These are phyloP conservation scores for Coniferiporia weirii DNA, from an alignment of 1,284 basidiomycete species.

Conservation along the genomic window DNA sequence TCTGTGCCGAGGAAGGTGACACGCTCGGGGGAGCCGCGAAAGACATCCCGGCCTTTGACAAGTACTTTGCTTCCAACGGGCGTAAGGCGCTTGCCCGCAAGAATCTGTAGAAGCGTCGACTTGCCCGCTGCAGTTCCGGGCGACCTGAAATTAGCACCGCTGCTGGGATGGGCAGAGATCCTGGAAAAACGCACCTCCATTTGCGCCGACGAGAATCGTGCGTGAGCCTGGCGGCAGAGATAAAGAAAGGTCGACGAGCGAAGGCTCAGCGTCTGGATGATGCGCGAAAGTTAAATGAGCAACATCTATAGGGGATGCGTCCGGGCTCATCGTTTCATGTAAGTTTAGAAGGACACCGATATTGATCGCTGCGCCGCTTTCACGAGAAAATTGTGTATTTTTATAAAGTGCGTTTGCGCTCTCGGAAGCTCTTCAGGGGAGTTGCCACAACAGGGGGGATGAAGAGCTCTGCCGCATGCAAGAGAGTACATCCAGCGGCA, in stretches of 20 bases:
- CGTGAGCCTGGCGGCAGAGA: conserved; percentile 68
- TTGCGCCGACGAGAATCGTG: conserved; percentile 85
- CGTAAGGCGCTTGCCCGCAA: conserved; percentile 86
- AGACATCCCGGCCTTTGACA: conserved; percentile 82
- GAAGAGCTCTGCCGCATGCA: too few relatives aligned
- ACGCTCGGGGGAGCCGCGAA: conserved; percentile 65
- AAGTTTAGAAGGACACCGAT: background rate
- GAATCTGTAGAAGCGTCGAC: conserved; percentile 89
- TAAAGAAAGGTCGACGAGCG: conserved; percentile 65
- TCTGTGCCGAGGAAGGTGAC: conserved; percentile 91
- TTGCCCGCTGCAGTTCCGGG: conserved; percentile 67
- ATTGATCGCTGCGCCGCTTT: background rate
- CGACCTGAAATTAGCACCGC: background rate
- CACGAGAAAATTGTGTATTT: background rate
- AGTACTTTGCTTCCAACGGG: conserved; percentile 55
- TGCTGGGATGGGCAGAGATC: background rate
- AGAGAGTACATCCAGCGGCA: too few relatives aligned
- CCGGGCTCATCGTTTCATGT: background rate
- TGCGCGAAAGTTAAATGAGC: conserved; percentile 63
- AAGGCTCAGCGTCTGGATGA: conserved; percentile 33
- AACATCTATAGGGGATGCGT: conserved; percentile 44
- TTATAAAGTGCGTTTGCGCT: too few relatives aligned
- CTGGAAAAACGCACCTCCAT: conserved; percentile 60
- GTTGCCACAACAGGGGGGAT: too few relatives aligned
- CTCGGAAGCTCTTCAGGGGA: too few relatives aligned